phyloP scores from a whole-genome alignment of 2,329 filamentous ascomycete genomes.

The Claviceps sp. region DNA sequence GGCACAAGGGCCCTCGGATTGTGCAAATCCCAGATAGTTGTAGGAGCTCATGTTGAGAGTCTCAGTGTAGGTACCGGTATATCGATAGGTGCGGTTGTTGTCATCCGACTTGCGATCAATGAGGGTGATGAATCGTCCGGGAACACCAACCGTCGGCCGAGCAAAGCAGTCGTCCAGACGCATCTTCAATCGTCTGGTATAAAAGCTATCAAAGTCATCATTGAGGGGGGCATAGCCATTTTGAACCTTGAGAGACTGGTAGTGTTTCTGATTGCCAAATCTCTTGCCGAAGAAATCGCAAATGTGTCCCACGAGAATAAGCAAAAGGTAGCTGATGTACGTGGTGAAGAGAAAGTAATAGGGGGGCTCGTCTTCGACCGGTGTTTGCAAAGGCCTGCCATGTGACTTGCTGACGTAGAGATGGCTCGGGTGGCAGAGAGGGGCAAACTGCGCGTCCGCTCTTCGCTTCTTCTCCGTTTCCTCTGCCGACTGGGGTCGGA shows the following conservation, averaged over 20 bases:
- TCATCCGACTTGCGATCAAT: constrained; percentile 84
- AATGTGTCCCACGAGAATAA: constrained; percentile 90
- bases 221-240: constrained; percentile 93
- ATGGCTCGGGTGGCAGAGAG: constrained; percentile 66
- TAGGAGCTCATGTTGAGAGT: constrained; percentile 98
- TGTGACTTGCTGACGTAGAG: constrained; percentile 81
- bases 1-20: constrained; percentile 92
- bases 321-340: constrained; percentile 92
- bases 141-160: constrained; percentile 81
- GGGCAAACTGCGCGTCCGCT: constrained; percentile 83
- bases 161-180: constrained; percentile 96
- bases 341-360: constrained; percentile 96
- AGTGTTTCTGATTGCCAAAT: constrained; percentile 70
- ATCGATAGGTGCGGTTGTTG: constrained; percentile 79
- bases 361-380: constrained; percentile 86
- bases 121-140: constrained; percentile 84
- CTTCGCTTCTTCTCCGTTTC: constrained; percentile 64
- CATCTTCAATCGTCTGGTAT: constrained; percentile 82
- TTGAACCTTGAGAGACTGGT: constrained; percentile 66
- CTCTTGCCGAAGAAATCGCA: constrained; percentile 97
- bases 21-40: constrained; percentile 97
- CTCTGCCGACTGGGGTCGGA: constrained; percentile 74
- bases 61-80: constrained; percentile 82
- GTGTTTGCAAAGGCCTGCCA: constrained; percentile 65
- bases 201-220: constrained; percentile 98